A percentile compares a stretch with the other conserved stretches of the same genome.
These are phyloP conservation scores for Bretschneidera sinensis DNA, from an alignment of 345 rosid species.

Conservation along the genomic window DNA sequence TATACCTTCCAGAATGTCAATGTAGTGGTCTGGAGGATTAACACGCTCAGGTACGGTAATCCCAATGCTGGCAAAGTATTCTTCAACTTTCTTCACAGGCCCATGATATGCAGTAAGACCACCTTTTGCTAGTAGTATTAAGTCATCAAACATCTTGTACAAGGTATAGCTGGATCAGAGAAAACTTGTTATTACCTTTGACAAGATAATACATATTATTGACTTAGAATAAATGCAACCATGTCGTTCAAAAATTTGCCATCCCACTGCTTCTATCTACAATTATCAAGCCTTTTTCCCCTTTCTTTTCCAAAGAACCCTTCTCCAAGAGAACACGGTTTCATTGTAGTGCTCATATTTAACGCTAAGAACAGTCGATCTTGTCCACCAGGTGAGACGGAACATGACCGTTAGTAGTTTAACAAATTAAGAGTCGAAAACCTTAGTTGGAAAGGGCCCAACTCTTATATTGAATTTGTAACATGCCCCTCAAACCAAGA, in stretches of 20 bases:
- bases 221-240: neutral
- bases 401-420: no score
- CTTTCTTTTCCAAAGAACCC: no score
- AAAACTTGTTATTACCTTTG: slow-evolving; percentile 15
- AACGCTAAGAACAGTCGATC: no score
- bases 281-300: no score
- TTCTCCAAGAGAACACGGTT: no score
- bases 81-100: slow-evolving; percentile 71
- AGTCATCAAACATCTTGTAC: slow-evolving; percentile 93
- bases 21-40: slow-evolving; percentile 85
- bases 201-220: neutral
- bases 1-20: slow-evolving; percentile 81
- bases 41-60: slow-evolving; percentile 77
- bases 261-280: no score
- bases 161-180: slow-evolving; percentile 53
- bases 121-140: slow-evolving; percentile 85
- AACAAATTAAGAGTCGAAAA: no score
- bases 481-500: neutral
- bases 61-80: slow-evolving; percentile 68
- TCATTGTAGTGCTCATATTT: neutral
- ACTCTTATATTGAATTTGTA: no score
- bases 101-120: slow-evolving; percentile 82
- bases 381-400: no score
- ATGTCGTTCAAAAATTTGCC: no score
- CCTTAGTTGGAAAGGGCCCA: no score